A percentile compares a stretch with the other conserved stretches of the same genome.
Conservation (phyloP, 2,329 filamentous ascomycete species). For the Stagonosporopsis vannaccii region DNA sequence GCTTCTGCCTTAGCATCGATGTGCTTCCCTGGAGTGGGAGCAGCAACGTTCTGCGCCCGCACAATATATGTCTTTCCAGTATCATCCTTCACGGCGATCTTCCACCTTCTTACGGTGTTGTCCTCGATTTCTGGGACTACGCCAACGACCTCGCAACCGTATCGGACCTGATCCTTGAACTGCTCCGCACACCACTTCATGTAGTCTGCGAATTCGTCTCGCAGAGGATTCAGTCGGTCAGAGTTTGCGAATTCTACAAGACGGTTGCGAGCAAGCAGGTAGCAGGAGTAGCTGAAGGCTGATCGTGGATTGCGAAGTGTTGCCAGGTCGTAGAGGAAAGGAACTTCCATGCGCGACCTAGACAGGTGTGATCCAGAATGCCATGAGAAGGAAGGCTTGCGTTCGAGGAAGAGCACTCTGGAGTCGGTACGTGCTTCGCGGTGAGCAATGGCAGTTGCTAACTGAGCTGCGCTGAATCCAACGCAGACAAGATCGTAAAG, state of each 20-base stretch:
- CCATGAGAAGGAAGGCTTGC: conserved; percentile 45
- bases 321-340: conserved; percentile 48
- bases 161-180: conserved; percentile 42
- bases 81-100: conserved; percentile 36
- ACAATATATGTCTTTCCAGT: conserved; percentile 34
- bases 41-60: conserved; percentile 37
- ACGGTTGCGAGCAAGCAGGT: conserved; percentile 40
- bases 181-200: conserved; percentile 47
- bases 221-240: conserved; percentile 46
- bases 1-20: conserved; percentile 24
- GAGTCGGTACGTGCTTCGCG: conserved; percentile 37
- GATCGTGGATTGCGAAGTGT: conserved; percentile 47
- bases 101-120: conserved; percentile 36
- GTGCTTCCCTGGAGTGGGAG: conserved; percentile 33
- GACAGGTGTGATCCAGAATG: conserved; percentile 36
- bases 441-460: conserved; percentile 48
- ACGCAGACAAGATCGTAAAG: conserved; percentile 46
- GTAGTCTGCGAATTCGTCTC: conserved; percentile 51
- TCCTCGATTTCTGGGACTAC: conserved; percentile 35
- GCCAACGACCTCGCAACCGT: conserved; percentile 40
- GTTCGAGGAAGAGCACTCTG: conserved; percentile 43
- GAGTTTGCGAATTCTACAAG: conserved; percentile 49
- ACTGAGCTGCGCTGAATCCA: conserved; percentile 46
- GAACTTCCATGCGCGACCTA: conserved; percentile 44
- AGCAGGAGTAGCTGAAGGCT: conserved; percentile 46